Evolutionary conservation across 768 basidiomycete species (phyloP).

Genomic region (Rhodotorula kratochvilovae): DNA sequence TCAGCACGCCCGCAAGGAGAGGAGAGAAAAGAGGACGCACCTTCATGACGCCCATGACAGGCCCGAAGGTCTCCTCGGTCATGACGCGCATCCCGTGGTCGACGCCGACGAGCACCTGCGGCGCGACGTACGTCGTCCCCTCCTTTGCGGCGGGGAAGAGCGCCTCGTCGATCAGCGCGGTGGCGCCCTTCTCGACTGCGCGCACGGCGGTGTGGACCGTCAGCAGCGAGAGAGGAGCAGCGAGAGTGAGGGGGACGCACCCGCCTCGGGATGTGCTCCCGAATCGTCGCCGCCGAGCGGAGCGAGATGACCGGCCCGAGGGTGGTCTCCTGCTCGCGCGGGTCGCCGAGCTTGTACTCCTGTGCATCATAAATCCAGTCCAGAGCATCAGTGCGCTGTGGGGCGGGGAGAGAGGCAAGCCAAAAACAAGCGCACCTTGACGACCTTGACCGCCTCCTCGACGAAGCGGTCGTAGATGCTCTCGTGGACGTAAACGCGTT

Average conservation of each 20-base stretch:
- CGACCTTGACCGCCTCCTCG: constrained; percentile 62
- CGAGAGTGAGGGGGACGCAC: constrained; percentile 50
- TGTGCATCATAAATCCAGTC: constrained; percentile 46
- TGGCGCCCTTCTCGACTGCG: constrained; percentile 69
- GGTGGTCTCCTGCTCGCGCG: constrained; percentile 65
- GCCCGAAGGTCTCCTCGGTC: constrained; percentile 67
- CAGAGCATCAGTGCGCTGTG: too few species aligned
- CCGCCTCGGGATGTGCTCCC: constrained; percentile 81
- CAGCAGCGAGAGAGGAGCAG: neutral
- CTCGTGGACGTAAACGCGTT: constrained; percentile 94
- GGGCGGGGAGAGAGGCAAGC: neutral
- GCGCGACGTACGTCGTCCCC: constrained; percentile 80
- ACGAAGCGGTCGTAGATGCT: constrained; percentile 75
- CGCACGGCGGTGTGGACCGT: too few species aligned
- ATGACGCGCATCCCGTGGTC: constrained; percentile 89
- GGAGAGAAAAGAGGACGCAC: too few species aligned
- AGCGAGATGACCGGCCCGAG: constrained; percentile 90
- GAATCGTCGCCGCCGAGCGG: constrained; percentile 75
- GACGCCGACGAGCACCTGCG: constrained; percentile 84
- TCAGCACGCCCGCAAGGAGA: neutral
- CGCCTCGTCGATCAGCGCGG: constrained; percentile 63
- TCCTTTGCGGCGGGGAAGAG: constrained; percentile 62
- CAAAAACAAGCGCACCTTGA: constrained; percentile 56
- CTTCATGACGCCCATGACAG: constrained; percentile 87
- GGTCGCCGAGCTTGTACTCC: constrained; percentile 83